Evolutionary conservation across 2,329 filamentous ascomycete genomes (phyloP).

Genomic region (Paraphoma sp.): DNA sequence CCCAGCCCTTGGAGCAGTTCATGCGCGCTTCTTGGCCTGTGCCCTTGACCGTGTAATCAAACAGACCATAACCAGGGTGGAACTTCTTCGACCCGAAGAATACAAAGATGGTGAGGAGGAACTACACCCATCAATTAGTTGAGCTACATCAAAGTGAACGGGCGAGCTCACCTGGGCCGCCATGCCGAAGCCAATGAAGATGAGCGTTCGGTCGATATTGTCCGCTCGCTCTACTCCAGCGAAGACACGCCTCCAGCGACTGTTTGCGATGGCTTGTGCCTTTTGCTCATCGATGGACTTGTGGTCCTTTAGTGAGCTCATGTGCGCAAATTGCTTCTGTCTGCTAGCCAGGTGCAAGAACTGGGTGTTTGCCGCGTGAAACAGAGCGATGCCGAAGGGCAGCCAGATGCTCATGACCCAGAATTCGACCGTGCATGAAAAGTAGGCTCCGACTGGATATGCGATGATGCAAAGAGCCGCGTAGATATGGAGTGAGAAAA

Average conservation of each 20-base stretch:
- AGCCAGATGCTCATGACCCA: conserved; percentile 44
- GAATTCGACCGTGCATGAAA: conserved; percentile 36
- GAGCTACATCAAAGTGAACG: conserved; percentile 9
- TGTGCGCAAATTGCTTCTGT: conserved; percentile 39
- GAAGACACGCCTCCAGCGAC: conserved; percentile 31
- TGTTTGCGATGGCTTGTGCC: conserved; percentile 28
- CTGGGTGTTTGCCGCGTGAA: conserved; percentile 45
- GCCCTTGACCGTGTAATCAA: conserved; percentile 35
- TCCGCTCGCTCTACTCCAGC: conserved; percentile 32
- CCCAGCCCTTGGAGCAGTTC: conserved; percentile 43
- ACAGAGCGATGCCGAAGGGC: conserved; percentile 39
- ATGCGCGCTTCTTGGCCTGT: conserved; percentile 28
- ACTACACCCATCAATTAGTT: neutral
- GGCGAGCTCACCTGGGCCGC: conserved; percentile 28
- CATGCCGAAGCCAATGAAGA: conserved; percentile 38
- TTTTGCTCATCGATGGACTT: conserved; percentile 30
- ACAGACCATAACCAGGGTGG: conserved; percentile 39
- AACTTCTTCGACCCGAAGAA: conserved; percentile 43
- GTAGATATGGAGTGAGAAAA: conserved; percentile 36
- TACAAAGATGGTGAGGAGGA: conserved; percentile 32
- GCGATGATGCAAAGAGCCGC: conserved; percentile 26
- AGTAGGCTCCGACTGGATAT: conserved; percentile 33
- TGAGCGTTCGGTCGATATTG: conserved; percentile 33
- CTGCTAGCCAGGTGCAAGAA: conserved; percentile 41
- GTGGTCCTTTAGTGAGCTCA: conserved; percentile 31